These are phyloP conservation scores for Zymoseptoria tritici DNA, from an alignment of 2,329 filamentous ascomycete genomes.

Conservation along the genomic window DNA sequence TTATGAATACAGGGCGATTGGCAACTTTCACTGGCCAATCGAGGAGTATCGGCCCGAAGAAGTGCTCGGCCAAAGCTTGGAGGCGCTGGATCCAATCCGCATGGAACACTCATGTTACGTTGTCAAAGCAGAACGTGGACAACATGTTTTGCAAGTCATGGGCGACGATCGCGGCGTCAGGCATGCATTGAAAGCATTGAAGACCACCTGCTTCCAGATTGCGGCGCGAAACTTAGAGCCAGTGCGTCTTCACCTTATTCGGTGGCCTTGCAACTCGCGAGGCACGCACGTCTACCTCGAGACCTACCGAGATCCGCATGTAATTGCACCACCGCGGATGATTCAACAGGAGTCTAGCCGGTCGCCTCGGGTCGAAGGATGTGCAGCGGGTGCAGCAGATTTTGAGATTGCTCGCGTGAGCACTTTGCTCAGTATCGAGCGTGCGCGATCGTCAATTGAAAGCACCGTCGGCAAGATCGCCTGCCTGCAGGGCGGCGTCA, in stretches of 20 bases:
- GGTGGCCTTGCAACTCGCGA: constrained; percentile 11
- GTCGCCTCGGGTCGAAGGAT: constrained; percentile 11
- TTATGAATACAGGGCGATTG: constrained; percentile 11
- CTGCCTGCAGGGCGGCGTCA: constrained; percentile 29
- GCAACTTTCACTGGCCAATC: constrained; percentile 41
- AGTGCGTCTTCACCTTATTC: constrained; percentile 22
- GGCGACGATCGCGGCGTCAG: constrained; percentile 22
- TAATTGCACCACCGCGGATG: neutral
- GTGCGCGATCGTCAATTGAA: constrained; percentile 14
- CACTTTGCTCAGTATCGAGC: constrained; percentile 5
- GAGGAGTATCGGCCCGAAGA: constrained; percentile 36
- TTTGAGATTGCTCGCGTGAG: neutral
- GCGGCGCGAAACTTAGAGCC: constrained; percentile 23
- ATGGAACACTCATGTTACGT: constrained; percentile 35
- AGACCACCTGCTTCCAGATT: constrained; percentile 34
- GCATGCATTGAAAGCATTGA: constrained; percentile 30
- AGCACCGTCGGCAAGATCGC: constrained; percentile 25
- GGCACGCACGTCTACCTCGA: constrained; percentile 13
- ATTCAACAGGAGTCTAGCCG: constrained; percentile 2
- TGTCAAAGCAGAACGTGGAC: constrained; percentile 13
- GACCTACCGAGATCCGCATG: constrained; percentile 8
- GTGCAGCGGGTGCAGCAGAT: neutral
- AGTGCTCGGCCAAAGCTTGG: constrained; percentile 35
- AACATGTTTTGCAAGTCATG: constrained; percentile 26
- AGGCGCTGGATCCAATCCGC: constrained; percentile 41